Percentiles rank a stretch among this genome's conserved stretches.
These are phyloP conservation scores for Fusarium musae DNA, from an alignment of 2,329 filamentous ascomycete species.

Conservation along the genomic window DNA sequence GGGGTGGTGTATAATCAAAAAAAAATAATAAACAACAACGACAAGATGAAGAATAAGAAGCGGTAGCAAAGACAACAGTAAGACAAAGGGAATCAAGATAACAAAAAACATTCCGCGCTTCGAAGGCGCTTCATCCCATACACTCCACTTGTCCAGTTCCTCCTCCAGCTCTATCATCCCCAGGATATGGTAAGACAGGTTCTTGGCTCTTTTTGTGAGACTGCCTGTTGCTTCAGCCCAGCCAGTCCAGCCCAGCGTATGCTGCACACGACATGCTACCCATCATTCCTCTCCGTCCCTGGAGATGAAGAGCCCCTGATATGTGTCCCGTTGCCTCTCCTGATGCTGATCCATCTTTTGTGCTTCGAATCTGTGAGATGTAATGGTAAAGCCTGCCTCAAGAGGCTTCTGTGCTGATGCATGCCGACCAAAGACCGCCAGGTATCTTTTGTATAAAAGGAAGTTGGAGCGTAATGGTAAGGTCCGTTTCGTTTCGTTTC, in stretches of 20 bases:
- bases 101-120: slow-evolving; percentile 32
- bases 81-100: slow-evolving; percentile 47
- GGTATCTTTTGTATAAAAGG: slow-evolving; percentile 38
- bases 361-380: slow-evolving; percentile 49
- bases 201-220: not conserved
- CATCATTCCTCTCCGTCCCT: slow-evolving; percentile 22
- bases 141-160: slow-evolving; percentile 18
- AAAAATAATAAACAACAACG: slow-evolving; percentile 36
- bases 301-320: slow-evolving; percentile 36
- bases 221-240: slow-evolving; percentile 23
- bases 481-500: slow-evolving; percentile 39
- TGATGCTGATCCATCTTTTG: slow-evolving; percentile 45
- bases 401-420: slow-evolving; percentile 30
- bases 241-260: slow-evolving; percentile 27
- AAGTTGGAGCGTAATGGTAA: slow-evolving; percentile 38
- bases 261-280: slow-evolving; percentile 26
- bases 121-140: slow-evolving; percentile 38
- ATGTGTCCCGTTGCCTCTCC: slow-evolving; percentile 39
- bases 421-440: slow-evolving; percentile 30
- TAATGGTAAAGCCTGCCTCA: slow-evolving; percentile 46
- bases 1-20: slow-evolving; percentile 50
- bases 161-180: slow-evolving; percentile 22
- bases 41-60: slow-evolving; percentile 32
- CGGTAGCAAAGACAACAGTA: slow-evolving; percentile 41
- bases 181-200: slow-evolving; percentile 9